phyloP scores from a whole-genome alignment of 805 yeast genomes.

The Kodamaea restingae region DNA sequence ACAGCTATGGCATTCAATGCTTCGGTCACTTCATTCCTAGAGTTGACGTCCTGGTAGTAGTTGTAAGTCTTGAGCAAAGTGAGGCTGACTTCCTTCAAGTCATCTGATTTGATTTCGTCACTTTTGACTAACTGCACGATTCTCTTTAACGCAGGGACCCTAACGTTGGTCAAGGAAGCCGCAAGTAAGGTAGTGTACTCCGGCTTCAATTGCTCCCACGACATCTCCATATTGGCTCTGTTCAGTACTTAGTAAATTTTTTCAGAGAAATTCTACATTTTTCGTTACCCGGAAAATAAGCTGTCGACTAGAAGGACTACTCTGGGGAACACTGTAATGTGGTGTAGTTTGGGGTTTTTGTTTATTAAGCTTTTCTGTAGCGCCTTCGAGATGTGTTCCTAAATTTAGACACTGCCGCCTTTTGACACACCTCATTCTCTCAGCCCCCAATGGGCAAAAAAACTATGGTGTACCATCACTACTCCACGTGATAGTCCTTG shows the following conservation, averaged over 20 bases:
- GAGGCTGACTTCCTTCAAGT: conserved; percentile 19
- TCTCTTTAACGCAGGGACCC: conserved; percentile 32
- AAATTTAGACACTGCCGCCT: no score
- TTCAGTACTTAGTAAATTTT: neutral
- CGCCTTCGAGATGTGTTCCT: no score
- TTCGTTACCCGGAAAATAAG: conserved; percentile 6
- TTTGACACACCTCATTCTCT: no score
- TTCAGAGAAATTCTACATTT: conserved; percentile 1
- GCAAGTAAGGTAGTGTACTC: conserved; percentile 18
- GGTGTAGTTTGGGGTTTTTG: no score
- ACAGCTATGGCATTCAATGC: conserved; percentile 37
- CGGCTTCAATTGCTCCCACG: conserved; percentile 25
- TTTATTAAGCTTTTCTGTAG: no score
- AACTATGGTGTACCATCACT: no score
- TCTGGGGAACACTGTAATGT: no score
- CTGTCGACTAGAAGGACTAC: no score
- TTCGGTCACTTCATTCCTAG: conserved; percentile 40
- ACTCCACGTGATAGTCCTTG: no score
- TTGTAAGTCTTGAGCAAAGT: conserved; percentile 45
- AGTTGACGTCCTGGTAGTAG: conserved; percentile 47
- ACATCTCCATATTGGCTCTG: neutral
- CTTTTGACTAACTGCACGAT: conserved; percentile 14
- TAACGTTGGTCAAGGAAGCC: conserved; percentile 33
- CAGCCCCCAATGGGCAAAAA: no score
- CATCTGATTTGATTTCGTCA: conserved; percentile 20